Evolutionary conservation across 2,329 filamentous ascomycete species (phyloP), one percentile per base, ranked within the genome.

Genomic region (Emmonsiellopsis sp.): DNA sequence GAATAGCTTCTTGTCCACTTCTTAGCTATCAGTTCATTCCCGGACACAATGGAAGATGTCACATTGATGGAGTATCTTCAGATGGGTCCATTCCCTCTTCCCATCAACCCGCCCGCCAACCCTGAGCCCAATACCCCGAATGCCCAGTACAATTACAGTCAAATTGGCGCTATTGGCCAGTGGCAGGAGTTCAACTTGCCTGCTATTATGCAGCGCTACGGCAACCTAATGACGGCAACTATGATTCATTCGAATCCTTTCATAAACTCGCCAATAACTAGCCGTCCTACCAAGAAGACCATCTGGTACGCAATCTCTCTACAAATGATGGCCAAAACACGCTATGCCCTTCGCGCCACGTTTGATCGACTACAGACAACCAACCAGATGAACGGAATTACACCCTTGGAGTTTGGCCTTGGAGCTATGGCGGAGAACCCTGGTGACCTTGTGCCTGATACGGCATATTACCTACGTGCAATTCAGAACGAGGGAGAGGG

Each of bases 321-420:
- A 38, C 35, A 38, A 38, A 38, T n/a, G 35, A 38, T 38, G 35
- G 7, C 9, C 3, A 3, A 7, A 38, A 42, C 50, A 11, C 43
- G 51, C 30, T 44, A 37, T 49, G 44, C 32, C 30, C 45, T 53
- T 15, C 51, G 51, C 35, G 49, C 37, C 13, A 37, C 15, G 16
- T 43, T 43, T 30, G n/a, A 41, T 40, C 34, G 30, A 26, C 34
- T 51, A 10, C 37, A 41, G 11, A 10, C 15, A 8, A 40, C 35
- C 13, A 42, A 48, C 34, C 45, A 48, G 31, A 31, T 43, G 34
- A 11, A 40, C 11, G 43, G 43, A 5, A 13, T 48, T 41, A 48
- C 32, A 9, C 34, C 15, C 9, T 9, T 42, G n/a, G 26, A 5
- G 32, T 15, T 55, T 34, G 48, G 44, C n/a, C 5, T 42, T 5